Evolutionary conservation across 805 yeast genomes (phyloP).

Genomic region (Metschnikowia cubensis): DNA sequence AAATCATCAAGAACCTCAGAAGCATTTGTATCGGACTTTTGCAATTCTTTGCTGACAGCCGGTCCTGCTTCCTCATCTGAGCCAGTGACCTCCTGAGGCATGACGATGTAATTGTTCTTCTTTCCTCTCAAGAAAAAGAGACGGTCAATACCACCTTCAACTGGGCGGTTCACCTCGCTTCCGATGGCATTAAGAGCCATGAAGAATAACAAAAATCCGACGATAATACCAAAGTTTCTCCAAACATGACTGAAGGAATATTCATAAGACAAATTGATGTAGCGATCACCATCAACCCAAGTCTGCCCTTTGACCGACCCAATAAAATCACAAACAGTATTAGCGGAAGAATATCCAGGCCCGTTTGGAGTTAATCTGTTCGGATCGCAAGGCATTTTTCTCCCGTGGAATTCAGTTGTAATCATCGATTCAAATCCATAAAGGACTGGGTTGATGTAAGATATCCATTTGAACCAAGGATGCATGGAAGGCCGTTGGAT

Average conservation of each 20-base stretch:
- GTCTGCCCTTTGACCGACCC: conserved; percentile 16
- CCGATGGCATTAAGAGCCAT: conserved; percentile 23
- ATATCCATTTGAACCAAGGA: conserved; percentile 35
- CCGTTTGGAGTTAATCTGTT: conserved; percentile 23
- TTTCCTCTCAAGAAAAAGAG: conserved; percentile 28
- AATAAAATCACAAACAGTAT: conserved; percentile 14
- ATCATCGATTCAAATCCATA: conserved; percentile 29
- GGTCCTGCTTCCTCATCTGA: conserved; percentile 19
- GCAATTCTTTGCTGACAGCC: conserved; percentile 5
- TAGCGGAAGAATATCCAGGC: conserved; percentile 19
- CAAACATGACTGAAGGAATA: conserved; percentile 40
- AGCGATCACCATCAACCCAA: conserved; percentile 29
- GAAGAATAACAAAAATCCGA: conserved; percentile 27
- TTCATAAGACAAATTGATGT: conserved; percentile 29
- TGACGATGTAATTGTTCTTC: conserved; percentile 17
- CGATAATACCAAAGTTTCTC: conserved; percentile 46
- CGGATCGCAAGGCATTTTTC: conserved; percentile 25
- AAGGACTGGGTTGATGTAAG: conserved; percentile 33
- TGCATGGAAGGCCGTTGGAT: conserved; percentile 33
- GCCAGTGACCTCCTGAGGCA: conserved; percentile 10
- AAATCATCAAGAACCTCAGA: conserved; percentile 13
- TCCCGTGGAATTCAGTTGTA: conserved; percentile 29
- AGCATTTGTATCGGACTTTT: conserved; percentile 5
- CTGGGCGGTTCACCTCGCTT: conserved; percentile 25
- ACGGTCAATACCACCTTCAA: conserved; percentile 32